Evolutionary conservation across 148 eudicot genomes (phyloP), one percentile per base, ranked within the genome.

Genomic region (Nepenthes mirabilis): DNA sequence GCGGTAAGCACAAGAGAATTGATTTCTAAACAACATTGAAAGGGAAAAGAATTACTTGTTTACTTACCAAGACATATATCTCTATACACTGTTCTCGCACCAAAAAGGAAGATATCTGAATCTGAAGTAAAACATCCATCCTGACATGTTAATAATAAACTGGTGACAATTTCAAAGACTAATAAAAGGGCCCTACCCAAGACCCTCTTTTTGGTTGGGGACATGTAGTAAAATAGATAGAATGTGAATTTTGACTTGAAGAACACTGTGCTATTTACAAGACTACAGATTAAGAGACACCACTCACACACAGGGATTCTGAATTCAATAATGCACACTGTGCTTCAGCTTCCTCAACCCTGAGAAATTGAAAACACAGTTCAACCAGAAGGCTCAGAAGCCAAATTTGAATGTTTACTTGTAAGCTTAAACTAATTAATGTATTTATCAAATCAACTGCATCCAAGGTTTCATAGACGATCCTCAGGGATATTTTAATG

Each of bases 91-190:
- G 90, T 91, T 75, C 85, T 91, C n/a, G 96, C 98, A 72, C 98
- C 98, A 79, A 91, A 91, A 67, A 91, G 79, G 69, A 91, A 91
- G 67, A 79, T 70, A 79, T 91, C 98, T 43, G 98, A 91, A 73
- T 91, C 98, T 47, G 96, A 83, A 60, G 84, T 76, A 79, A 91
- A 91, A 74, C 98, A 91, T 63, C 96, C 98, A 79, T 91, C 98
- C 97, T 91, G 52, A 49, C 6, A 49, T 49, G 52, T 5, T 40
- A 40, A 8, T 8, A 40, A 40, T 40, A 40, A 40, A 8, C 45
- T 8, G 8, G 45, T 40, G 8, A 4, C 45, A 12, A 59, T 32
- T 45, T 59, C 43, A 11, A 32, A 43, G 14, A 45, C 13, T 34
- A 59, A 59, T 13, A 8, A 40, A 3, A 40, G 8, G 8, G 45